phyloP scores from a whole-genome alignment of 164 flowering plant species.

The Dillenia suffruticosa region DNA sequence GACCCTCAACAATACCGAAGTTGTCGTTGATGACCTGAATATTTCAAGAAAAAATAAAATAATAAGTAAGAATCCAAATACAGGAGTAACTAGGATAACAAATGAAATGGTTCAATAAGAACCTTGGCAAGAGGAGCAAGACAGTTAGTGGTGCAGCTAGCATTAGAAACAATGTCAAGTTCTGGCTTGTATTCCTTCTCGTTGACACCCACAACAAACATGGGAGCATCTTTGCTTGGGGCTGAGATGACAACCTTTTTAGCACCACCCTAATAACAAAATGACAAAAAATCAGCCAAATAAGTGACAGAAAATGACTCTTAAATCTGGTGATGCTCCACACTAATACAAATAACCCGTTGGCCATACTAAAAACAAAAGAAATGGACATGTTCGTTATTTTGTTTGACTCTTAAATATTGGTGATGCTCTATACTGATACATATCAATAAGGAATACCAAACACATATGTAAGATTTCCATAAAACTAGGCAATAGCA shows the following conservation, averaged over 20 bases:
- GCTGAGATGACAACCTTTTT: slow-evolving; percentile 98
- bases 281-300: neutral
- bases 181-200: slow-evolving; percentile 76
- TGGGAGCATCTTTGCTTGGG: slow-evolving; percentile 95
- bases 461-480: too few relatives aligned
- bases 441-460: too few relatives aligned
- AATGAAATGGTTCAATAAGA: neutral
- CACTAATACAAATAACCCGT: too few relatives aligned
- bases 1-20: slow-evolving; percentile 87
- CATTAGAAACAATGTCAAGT: slow-evolving; percentile 80
- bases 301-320: neutral
- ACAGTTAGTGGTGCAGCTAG: slow-evolving; percentile 96
- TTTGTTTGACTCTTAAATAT: too few relatives aligned
- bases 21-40: slow-evolving; percentile 54
- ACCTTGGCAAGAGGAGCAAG: slow-evolving; percentile 95
- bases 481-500: too few relatives aligned
- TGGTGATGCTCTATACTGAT: too few relatives aligned
- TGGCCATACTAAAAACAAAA: too few relatives aligned
- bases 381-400: too few relatives aligned
- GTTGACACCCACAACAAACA: slow-evolving; percentile 97
- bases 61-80: too few relatives aligned
- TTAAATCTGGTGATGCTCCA: too few relatives aligned
- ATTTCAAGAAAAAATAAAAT: neutral
- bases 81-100: neutral
- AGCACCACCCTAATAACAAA: slow-evolving; percentile 74